These are phyloP conservation scores for Candida coquimbonensis DNA, from an alignment of 805 yeast species.

Conservation along the genomic window DNA sequence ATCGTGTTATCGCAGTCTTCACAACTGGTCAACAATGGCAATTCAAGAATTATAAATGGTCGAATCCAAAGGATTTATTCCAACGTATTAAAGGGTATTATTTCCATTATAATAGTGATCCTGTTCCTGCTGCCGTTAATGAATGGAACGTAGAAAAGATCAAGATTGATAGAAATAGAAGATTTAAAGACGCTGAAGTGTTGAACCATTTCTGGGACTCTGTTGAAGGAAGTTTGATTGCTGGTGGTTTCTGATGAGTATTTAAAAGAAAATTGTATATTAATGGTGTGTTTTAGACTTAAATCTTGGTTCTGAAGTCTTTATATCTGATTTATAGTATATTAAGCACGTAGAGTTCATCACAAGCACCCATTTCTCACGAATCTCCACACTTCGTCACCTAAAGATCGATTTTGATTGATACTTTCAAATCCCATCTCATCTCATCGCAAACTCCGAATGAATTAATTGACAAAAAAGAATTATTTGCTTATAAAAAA, in stretches of 20 bases:
- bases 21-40: constrained; percentile 99
- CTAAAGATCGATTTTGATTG: too few relatives aligned
- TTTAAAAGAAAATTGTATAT: too few relatives aligned
- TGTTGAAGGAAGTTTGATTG: constrained; percentile 47
- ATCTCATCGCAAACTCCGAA: too few relatives aligned
- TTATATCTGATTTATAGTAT: too few relatives aligned
- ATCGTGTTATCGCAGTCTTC: constrained; percentile 88
- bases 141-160: constrained; percentile 88
- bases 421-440: too few relatives aligned
- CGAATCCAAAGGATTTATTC: constrained; percentile 72
- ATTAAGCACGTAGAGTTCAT: too few relatives aligned
- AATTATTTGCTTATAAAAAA: too few relatives aligned
- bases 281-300: too few relatives aligned
- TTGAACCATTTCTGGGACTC: constrained; percentile 81
- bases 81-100: constrained; percentile 80
- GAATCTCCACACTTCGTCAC: too few relatives aligned
- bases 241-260: not conserved
- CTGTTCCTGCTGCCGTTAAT: constrained; percentile 63
- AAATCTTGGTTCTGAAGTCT: too few relatives aligned
- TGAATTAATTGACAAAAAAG: too few relatives aligned
- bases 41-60: constrained; percentile 79
- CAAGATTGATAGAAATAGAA: constrained; percentile 68
- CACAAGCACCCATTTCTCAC: too few relatives aligned
- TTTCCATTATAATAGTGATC: constrained; percentile 70
- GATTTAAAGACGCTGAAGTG: constrained; percentile 86